Base-by-base conservation (phyloP, 2,329 filamentous ascomycete genomes). In the Hypoxylon sp. region DNA sequence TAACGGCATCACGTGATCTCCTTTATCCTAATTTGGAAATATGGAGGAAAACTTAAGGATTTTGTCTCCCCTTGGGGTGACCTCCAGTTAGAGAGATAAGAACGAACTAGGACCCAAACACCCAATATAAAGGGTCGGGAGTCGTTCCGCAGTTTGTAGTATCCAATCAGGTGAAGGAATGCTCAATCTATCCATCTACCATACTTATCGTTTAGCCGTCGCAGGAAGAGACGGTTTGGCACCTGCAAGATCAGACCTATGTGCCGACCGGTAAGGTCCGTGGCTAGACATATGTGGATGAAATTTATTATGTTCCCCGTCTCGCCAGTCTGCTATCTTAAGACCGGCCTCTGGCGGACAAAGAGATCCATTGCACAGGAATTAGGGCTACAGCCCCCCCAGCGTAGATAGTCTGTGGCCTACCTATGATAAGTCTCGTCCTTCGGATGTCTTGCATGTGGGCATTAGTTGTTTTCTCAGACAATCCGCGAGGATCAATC, bases 181-280 rank as follows among this genome's bases (percentile, higher is more conserved):
- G 39, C 58, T 33, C 3, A 13, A 8, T 44, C 29, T 11, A 29
- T 13, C 10, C 42, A 56, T 10, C 22, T 47, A 60, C 17, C 24
- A 10, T 33, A 13, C 56, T 44, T 62, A 58, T 67, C 56, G 51
- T 52, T 19, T 64, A 57, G 55, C 44, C 46, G 50, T 37, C 17
- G 44, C 42, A 19, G 57, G 19, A 29, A 42, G n/a, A 24, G 33
- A 19, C 8, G 29, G 35, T 31, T 63, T 35, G 10, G 58, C 54
- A 52, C 51, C 58, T 67, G 63, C 55, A 64, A 67, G 54, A 69
- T 69, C 54, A 53, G 3, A 44, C 37, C n/a, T 56, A 56, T 24
- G 29, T 53, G 48, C 14, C 24, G 42, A 44, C 17, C 24, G 33
- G 24, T 22, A 31, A 46, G 46, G 31, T 14, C 46, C 29, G n/a